Conservation (phyloP, 2,329 filamentous ascomycete genomes). For the Ascochyta pisi region DNA sequence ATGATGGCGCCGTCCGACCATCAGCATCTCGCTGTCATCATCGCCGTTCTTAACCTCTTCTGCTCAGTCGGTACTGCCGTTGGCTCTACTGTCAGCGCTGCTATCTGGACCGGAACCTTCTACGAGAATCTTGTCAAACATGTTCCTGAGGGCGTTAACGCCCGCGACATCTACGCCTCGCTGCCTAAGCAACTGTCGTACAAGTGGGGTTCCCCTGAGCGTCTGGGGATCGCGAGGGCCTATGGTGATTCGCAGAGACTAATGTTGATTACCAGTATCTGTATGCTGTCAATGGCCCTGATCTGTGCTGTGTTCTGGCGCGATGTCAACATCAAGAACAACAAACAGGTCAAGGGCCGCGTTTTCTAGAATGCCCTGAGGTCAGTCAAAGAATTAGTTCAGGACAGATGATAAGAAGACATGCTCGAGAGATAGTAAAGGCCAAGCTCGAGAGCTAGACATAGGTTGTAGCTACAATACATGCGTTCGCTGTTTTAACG, state of each 20-base stretch:
- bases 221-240: conserved; percentile 47
- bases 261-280: conserved; percentile 38
- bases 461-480: neutral
- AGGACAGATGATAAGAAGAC: neutral
- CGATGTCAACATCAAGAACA: conserved; percentile 55
- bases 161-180: conserved; percentile 56
- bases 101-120: conserved; percentile 68
- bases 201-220: conserved; percentile 54
- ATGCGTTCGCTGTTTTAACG: neutral
- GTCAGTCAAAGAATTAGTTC: neutral
- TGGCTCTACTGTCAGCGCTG: conserved; percentile 61
- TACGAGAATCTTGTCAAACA: conserved; percentile 54
- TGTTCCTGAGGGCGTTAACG: conserved; percentile 52
- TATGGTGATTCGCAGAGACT: conserved; percentile 39
- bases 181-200: conserved; percentile 63
- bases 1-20: conserved; percentile 29
- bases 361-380: conserved; percentile 33
- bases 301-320: conserved; percentile 53
- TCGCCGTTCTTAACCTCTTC: conserved; percentile 63
- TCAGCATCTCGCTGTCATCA: conserved; percentile 26
- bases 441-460: neutral
- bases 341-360: conserved; percentile 57
- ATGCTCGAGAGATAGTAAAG: neutral
- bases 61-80: conserved; percentile 59
- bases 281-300: conserved; percentile 29